Percentiles rank a stretch among this genome's conserved stretches.
Evolutionary conservation across 768 basidiomycete genomes (phyloP).

Genomic region (Rhodotorula taiwanensis): DNA sequence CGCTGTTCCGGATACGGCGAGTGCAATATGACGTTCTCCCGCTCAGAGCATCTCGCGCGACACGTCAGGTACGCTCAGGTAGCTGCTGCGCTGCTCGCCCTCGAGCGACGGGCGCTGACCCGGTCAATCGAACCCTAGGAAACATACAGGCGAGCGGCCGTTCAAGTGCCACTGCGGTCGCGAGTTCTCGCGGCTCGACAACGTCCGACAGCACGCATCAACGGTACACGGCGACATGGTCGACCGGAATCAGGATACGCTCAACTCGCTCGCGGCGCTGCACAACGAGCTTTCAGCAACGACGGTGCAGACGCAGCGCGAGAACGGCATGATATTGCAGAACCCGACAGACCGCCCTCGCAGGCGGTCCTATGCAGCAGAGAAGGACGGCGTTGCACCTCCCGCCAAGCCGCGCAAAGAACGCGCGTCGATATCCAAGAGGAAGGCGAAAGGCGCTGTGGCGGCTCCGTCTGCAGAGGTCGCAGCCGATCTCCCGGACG

Average conservation of each 20-base stretch:
- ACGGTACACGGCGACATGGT: conserved; percentile 89
- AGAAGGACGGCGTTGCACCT: background rate
- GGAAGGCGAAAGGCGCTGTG: background rate
- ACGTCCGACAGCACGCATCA: conserved; percentile 92
- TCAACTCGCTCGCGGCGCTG: conserved; percentile 75
- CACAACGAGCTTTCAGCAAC: conserved; percentile 68
- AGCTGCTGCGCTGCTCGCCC: background rate
- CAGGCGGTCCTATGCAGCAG: background rate
- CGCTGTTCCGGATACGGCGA: conserved; percentile 91
- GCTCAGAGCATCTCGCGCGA: conserved; percentile 90
- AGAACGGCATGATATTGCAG: conserved; percentile 29
- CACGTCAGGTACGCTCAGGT: conserved; percentile 69
- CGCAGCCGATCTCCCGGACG: no score
- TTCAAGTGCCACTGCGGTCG: conserved; percentile 94
- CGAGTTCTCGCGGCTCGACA: conserved; percentile 92
- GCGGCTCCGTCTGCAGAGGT: background rate
- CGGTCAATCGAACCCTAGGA: conserved; percentile 52
- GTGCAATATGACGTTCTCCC: conserved; percentile 91
- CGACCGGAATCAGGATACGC: conserved; percentile 80
- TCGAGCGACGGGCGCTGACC: background rate
- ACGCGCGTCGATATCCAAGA: background rate
- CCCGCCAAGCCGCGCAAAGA: conserved; percentile 14
- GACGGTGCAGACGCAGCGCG: conserved; percentile 33
- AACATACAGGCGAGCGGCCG: conserved; percentile 95
- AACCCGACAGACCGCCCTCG: background rate